These are phyloP conservation scores for Magnolia changhungtana DNA, from an alignment of 164 flowering plant genomes.

Conservation along the genomic window DNA sequence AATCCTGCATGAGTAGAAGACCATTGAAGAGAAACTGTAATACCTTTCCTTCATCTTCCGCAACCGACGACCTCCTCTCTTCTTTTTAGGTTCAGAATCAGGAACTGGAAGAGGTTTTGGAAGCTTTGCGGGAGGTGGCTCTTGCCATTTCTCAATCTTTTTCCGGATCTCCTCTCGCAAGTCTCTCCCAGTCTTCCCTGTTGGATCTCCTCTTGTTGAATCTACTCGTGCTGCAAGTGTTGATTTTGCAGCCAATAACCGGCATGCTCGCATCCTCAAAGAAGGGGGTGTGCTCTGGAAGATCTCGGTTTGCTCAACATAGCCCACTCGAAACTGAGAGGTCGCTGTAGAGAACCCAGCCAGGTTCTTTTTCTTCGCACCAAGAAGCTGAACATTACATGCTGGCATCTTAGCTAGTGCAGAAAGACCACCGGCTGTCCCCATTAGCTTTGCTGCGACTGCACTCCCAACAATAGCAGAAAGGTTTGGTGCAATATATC, in stretches of 20 bases:
- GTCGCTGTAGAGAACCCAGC: constrained; percentile 95
- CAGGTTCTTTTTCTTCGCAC: constrained; percentile 80
- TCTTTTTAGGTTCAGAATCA: constrained; percentile 96
- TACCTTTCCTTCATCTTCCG: constrained; percentile 96
- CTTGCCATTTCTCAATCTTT: constrained; percentile 98
- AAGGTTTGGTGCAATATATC: constrained; percentile 91
- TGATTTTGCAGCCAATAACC: constrained; percentile 80
- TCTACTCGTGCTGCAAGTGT: constrained; percentile 93
- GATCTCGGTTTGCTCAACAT: constrained; percentile 81
- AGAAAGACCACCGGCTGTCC: constrained; percentile 93
- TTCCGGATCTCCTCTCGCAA: constrained; percentile 70
- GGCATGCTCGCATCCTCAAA: constrained; percentile 79
- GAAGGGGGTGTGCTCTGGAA: constrained; percentile 88
- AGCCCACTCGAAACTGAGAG: constrained; percentile 86
- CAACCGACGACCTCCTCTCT: constrained; percentile 91
- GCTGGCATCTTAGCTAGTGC: constrained; percentile 96
- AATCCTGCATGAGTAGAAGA: constrained; percentile 2
- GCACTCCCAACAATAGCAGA: constrained; percentile 96
- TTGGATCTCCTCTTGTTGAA: constrained; percentile 79
- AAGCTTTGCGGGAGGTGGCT: constrained; percentile 95
- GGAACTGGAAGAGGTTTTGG: constrained; percentile 98
- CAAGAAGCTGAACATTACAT: constrained; percentile 95
- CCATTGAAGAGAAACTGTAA: background rate
- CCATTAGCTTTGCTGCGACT: constrained; percentile 97
- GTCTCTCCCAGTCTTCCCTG: constrained; percentile 72